Conservation (phyloP, 345 rosid genomes). For the Murraya paniculata region DNA sequence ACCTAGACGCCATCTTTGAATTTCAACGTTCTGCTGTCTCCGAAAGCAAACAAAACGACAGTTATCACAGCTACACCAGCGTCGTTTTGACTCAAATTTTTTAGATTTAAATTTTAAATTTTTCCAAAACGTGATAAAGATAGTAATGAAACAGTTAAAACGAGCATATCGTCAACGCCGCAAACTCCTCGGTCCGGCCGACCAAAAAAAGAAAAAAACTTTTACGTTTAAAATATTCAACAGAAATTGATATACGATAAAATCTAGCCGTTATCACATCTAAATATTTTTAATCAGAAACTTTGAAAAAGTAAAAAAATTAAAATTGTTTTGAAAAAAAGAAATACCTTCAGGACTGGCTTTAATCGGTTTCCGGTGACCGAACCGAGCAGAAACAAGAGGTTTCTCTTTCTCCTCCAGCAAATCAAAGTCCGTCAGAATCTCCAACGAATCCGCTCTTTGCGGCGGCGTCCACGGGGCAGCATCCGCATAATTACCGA, state of each 20-base stretch:
- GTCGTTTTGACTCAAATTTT: neutral
- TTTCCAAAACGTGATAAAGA: neutral
- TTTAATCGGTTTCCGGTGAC: conserved; percentile 35
- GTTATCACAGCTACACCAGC: neutral
- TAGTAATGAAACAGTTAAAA: neutral
- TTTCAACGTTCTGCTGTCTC: neutral
- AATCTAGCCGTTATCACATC: conserved; percentile 5
- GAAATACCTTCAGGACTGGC: conserved; percentile 54
- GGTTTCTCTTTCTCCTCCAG: conserved; percentile 52
- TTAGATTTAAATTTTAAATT: no score
- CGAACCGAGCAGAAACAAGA: conserved; percentile 50
- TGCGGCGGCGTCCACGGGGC: conserved; percentile 28
- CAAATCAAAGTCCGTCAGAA: conserved; percentile 26
- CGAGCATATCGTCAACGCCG: neutral
- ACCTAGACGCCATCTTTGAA: neutral
- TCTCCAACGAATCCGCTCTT: conserved; percentile 27
- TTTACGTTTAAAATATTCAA: neutral
- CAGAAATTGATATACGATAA: neutral
- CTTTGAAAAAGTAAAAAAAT: neutral
- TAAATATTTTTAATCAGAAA: neutral
- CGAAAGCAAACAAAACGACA: neutral
- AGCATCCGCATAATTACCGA: conserved; percentile 1
- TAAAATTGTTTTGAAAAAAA: neutral
- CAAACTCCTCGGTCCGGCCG: neutral
- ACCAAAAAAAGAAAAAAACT: neutral